Conservation (phyloP, 768 basidiomycete genomes). For the Mycena filopes region DNA sequence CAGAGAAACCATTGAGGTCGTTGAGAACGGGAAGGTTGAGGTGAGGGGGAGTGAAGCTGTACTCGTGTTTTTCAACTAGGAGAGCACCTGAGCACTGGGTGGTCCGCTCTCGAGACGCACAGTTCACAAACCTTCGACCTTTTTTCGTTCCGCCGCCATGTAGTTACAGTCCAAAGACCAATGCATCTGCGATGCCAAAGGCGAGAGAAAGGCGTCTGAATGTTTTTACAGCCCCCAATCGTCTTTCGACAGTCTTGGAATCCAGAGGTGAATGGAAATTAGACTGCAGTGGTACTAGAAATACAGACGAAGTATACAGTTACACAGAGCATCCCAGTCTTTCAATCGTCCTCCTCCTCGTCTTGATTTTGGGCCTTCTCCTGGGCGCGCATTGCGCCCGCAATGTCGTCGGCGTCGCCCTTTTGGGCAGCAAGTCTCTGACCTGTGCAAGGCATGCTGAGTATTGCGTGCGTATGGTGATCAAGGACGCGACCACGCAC, state of each 20-base stretch:
- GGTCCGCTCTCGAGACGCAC: too few relatives aligned
- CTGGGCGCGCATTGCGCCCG: conserved; percentile 87
- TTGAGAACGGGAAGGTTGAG: conserved; percentile 32
- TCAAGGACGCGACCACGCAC: conserved; percentile 66
- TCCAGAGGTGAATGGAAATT: not conserved
- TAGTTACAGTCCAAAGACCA: too few relatives aligned
- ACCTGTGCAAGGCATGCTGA: conserved; percentile 53
- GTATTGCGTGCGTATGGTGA: too few relatives aligned
- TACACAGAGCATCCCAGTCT: conserved; percentile 10
- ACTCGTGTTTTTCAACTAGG: conserved; percentile 30
- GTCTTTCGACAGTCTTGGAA: too few relatives aligned
- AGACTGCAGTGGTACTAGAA: conserved; percentile 14
- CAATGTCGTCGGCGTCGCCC: conserved; percentile 79
- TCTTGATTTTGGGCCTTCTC: conserved; percentile 64
- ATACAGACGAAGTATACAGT: conserved; percentile 27
- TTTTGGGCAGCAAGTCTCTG: conserved; percentile 84
- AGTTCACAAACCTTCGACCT: too few relatives aligned
- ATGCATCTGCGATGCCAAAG: too few relatives aligned
- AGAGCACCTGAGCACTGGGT: too few relatives aligned
- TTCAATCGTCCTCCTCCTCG: conserved; percentile 69
- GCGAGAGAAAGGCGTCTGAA: too few relatives aligned
- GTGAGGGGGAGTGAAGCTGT: conserved; percentile 43
- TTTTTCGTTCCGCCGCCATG: too few relatives aligned
- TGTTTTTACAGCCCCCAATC: too few relatives aligned
- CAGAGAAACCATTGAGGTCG: conserved; percentile 35